phyloP scores from a whole-genome alignment of 192 early-diverging fungal species.

The Backusella macrospora region DNA sequence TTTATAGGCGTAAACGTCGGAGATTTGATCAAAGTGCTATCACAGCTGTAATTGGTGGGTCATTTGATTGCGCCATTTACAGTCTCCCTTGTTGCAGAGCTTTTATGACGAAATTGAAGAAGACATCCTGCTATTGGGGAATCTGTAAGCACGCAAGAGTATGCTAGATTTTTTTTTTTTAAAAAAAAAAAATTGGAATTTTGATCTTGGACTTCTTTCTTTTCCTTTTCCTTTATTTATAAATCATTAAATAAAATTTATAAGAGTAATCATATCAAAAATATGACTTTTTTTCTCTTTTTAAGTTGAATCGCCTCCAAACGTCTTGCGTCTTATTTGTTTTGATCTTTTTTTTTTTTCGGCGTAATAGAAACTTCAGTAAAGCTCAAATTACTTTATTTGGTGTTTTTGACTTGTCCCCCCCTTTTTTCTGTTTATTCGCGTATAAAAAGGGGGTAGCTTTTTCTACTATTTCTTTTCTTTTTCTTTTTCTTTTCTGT shows the following conservation, averaged over 20 bases:
- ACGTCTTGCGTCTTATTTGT: not conserved
- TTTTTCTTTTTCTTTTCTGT: not conserved
- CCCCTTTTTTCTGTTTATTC: not conserved
- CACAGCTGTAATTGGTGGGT: constrained; percentile 18
- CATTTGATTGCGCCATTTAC: constrained; percentile 23
- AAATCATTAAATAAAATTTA: not conserved
- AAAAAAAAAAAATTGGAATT: not conserved
- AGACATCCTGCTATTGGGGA: constrained; percentile 5
- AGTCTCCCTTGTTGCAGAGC: not conserved
- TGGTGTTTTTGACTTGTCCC: constrained; percentile 1
- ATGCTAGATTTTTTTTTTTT: not conserved
- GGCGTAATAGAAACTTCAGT: constrained; percentile 1
- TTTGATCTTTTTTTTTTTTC: constrained; percentile 14
- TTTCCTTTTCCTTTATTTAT: not conserved
- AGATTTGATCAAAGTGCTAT: not conserved
- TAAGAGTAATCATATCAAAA: not conserved
- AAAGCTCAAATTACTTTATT: constrained; percentile 1
- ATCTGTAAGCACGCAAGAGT: not conserved
- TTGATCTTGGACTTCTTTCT: not conserved
- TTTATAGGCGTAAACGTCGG: not conserved
- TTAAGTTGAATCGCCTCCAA: not conserved
- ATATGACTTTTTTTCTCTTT: not conserved
- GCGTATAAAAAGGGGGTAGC: not conserved
- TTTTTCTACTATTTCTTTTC: not conserved
- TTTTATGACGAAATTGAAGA: not conserved